Evolutionary conservation across 179 eudicot genomes (phyloP), one percentile per base, ranked within the genome.

Genomic region (Carnegiea gigantea): DNA sequence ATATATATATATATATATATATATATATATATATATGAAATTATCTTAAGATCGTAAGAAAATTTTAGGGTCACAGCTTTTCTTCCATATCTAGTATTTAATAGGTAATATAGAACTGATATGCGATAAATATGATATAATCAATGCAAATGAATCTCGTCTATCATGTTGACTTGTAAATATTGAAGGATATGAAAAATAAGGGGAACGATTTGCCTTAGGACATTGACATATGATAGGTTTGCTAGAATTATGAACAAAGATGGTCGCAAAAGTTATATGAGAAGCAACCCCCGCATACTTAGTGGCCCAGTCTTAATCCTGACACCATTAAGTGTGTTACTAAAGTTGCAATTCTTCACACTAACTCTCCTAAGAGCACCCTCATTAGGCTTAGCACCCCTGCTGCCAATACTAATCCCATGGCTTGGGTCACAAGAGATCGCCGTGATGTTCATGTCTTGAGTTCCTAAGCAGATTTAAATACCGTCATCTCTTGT

Each of bases 401-500:
- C 98, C 2, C 92, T 72, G 80, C 98, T 93, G 1, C 98, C 98
- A 6, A 93, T 83, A 60, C 97, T 92, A 26, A 94, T 86, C 0
- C 93, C 98, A 51, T 94, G 98, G 1, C 98, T 97, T 0, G 95
- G 98, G 20, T 97, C 98, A 57, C 97, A 92, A 1, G 44, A 1
- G n/a, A 94, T 89, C 0, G 60, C 60, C 0, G 18, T 5, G 1
- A 92, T 83, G 33, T 44, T 79, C 5, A 94, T 79, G 78, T 88
- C 73, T 1, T 24, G 74, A 64, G 84, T 85, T 9, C 93, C 93
- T 0, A 83, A 33, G 30, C 89, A 51, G 76, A 94, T 76, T 11
- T 95, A 78, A 5, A 94, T 78, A 82, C 95, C 92, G 62, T 94
- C 97, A 46, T 92, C 95, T 1, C 98, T 59, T 10, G 33, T 40